phyloP scores from a whole-genome alignment of 1,284 basidiomycete species.

The Vanrija pseudolonga region DNA sequence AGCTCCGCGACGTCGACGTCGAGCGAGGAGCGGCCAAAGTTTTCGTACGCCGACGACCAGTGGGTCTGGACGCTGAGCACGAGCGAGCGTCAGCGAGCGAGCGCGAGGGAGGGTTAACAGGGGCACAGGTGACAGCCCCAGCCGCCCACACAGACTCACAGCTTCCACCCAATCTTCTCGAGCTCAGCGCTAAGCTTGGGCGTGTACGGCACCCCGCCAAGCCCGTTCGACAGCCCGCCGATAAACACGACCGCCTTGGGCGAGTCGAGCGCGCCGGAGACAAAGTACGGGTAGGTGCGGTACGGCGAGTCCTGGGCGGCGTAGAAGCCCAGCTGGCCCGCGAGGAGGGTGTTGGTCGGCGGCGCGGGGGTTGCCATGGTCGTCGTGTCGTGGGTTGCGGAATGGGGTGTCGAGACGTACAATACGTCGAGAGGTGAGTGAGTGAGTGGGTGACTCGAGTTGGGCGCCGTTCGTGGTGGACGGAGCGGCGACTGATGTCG shows the following conservation, averaged over 20 bases:
- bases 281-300: conserved; percentile 34
- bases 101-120: too few species aligned
- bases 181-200: conserved; percentile 27
- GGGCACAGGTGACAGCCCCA: too few species aligned
- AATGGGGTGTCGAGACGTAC: too few species aligned
- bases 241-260: conserved; percentile 41
- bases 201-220: conserved; percentile 38
- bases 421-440: too few species aligned
- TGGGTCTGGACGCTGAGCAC: conserved; percentile 41
- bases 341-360: neutral
- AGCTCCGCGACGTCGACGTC: conserved; percentile 41
- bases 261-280: conserved; percentile 30
- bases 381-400: too few species aligned
- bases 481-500: too few species aligned
- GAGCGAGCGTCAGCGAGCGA: neutral
- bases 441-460: too few species aligned
- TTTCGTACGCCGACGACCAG: conserved; percentile 42
- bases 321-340: neutral
- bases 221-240: conserved; percentile 45
- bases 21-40: conserved; percentile 39
- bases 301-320: neutral
- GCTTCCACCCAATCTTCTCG: conserved; percentile 34
- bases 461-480: too few species aligned
- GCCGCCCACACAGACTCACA: conserved; percentile 45
- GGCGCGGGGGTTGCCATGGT: too few species aligned